Conservation (phyloP, 1,284 basidiomycete species). For the Cryptococcus maquisensis region DNA sequence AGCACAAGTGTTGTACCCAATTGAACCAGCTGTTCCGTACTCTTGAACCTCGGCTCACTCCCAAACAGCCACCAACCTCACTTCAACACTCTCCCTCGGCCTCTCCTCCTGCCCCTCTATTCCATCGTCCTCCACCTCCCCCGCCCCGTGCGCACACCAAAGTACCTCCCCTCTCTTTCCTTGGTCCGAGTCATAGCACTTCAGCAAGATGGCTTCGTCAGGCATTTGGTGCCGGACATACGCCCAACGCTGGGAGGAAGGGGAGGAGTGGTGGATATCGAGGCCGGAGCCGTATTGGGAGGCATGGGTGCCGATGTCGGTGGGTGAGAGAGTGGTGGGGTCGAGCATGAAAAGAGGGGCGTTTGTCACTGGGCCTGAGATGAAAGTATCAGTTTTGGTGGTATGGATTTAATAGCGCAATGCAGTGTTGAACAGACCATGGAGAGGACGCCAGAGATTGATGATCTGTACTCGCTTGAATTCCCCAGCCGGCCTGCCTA, state of each 20-base stretch:
- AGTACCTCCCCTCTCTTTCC: slow-evolving; percentile 19
- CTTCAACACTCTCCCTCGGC: slow-evolving; percentile 28
- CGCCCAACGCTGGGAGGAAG: slow-evolving; percentile 22
- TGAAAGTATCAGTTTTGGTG: background rate
- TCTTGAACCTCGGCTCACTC: slow-evolving; percentile 8
- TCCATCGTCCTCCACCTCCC: slow-evolving; percentile 18
- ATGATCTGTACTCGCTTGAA: slow-evolving; percentile 28
- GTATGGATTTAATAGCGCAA: background rate
- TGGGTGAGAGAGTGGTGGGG: slow-evolving; percentile 12
- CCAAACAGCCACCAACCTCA: slow-evolving; percentile 28
- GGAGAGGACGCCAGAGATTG: slow-evolving; percentile 39
- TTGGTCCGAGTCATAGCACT: slow-evolving; percentile 34
- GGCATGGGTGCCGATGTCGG: slow-evolving; percentile 20
- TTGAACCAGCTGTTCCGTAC: no score
- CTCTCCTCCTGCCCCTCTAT: slow-evolving; percentile 6
- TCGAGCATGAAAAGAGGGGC: slow-evolving; percentile 33
- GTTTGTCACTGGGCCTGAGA: slow-evolving; percentile 34
- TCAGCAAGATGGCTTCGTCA: slow-evolving; percentile 32
- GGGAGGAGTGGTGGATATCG: slow-evolving; percentile 20
- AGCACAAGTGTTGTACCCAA: no score
- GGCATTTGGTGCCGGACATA: slow-evolving; percentile 37
- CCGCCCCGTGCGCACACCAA: slow-evolving; percentile 24
- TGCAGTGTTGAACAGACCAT: slow-evolving; percentile 12
- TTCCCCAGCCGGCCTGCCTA: slow-evolving; percentile 1
- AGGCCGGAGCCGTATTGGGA: slow-evolving; percentile 26